A percentile compares a stretch with the other conserved stretches of the same genome.
phyloP scores from a whole-genome alignment of 192 early-diverging fungal genomes.

The Gaertneriomyces sp. region DNA sequence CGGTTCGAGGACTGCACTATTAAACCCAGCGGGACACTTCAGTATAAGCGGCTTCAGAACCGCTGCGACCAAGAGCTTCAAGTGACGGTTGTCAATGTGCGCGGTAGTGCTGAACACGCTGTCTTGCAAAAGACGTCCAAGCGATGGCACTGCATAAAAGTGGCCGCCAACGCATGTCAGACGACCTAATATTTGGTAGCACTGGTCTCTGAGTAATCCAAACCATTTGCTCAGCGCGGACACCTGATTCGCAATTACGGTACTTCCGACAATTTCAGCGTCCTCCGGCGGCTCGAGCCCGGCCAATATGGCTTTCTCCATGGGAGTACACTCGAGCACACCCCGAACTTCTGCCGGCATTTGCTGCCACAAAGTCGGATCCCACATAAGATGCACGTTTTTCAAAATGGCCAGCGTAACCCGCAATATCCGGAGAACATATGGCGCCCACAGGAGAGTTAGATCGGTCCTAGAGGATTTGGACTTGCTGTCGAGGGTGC shows the following conservation, averaged over 20 bases:
- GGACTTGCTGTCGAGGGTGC: background rate
- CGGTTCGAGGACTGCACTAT: constrained; percentile 12
- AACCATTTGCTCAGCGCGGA: constrained; percentile 16
- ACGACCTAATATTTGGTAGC: constrained; percentile 25
- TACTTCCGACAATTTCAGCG: background rate
- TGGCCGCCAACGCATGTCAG: constrained; percentile 21
- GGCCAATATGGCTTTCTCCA: constrained; percentile 13
- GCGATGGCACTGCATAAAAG: constrained; percentile 22
- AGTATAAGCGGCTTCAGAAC: constrained; percentile 30
- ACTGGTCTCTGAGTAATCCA: constrained; percentile 27
- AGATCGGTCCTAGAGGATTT: no score
- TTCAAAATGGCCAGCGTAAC: no score
- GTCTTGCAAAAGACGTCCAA: constrained; percentile 1
- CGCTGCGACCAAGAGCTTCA: constrained; percentile 31
- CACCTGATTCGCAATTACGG: constrained; percentile 15
- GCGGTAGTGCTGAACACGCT: constrained; percentile 17
- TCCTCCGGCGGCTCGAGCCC: background rate
- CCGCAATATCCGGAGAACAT: background rate
- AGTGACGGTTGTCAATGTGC: constrained; percentile 34
- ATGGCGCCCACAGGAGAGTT: background rate
- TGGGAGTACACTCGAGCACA: constrained; percentile 9
- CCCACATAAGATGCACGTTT: constrained; percentile 22
- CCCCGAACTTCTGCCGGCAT: constrained; percentile 17
- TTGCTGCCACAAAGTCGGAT: constrained; percentile 19
- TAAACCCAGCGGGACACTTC: constrained; percentile 25